Base-by-base conservation (phyloP, 2,329 filamentous ascomycete species). In the Pyrenochaeta sp. region DNA sequence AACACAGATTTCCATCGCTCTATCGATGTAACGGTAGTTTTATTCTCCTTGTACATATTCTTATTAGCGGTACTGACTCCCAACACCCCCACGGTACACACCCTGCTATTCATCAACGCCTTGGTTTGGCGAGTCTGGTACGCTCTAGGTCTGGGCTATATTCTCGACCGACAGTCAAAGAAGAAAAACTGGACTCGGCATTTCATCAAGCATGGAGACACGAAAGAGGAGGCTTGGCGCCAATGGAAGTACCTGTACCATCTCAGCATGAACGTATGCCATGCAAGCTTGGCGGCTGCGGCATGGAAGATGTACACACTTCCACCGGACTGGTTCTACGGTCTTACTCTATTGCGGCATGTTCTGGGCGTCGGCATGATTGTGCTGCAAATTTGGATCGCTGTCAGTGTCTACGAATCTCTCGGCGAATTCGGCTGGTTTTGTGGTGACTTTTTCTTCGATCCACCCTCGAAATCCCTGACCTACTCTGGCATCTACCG, bases 361-460 rank as follows among this genome's bases (percentile, higher is more conserved):
- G 89, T 96, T 18, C 68, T 97, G 22, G 94, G 94, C 29, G 78
- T 82, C 35, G 84, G 88, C 38, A 77, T 97, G 53, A 85, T 97
- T 46, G 85, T 88, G 8, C 80, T 99, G 36, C 94, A 99, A 65
- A 73, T 95, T 13, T 99, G 94, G 94, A 96, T 92, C 1, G 87
- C 90, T 2, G 79, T 89, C 54, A 96, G 91, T 70, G 92, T 97
- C 57, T 96, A 97, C 70, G 91, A 96, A 36, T 95, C 90, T 2
- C 83, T 99, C 0, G 94, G 94, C 43, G 94, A 99, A 66, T 99
- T 97, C 63, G 94, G 94, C 60, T 99, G 93, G 93, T 97, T 97
- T 78, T 97, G 92, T 65, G 94, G 94, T 13, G 94, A 99, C 69
- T 99, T 97, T 77, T 97, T 99, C 79, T 96, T 94, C 67, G 90